These are phyloP conservation scores for California macrophylla DNA, from an alignment of 441 rosid genomes.

Conservation along the genomic window DNA sequence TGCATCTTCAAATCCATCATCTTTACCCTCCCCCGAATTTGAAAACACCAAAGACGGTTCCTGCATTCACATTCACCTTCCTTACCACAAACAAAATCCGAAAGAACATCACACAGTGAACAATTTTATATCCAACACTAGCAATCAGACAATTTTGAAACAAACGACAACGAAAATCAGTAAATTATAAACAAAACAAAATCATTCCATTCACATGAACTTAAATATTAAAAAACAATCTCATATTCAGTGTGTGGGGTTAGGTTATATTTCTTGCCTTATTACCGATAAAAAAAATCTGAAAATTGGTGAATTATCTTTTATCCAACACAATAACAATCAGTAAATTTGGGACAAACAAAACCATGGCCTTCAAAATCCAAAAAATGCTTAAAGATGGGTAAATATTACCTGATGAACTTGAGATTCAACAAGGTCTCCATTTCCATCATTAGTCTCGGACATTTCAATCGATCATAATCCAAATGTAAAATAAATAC, in stretches of 20 bases:
- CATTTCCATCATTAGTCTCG: not conserved
- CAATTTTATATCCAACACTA: not conserved
- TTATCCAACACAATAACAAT: not conserved
- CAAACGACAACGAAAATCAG: not conserved
- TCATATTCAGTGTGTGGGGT: no score
- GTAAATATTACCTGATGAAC: not conserved
- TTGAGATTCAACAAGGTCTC: not conserved
- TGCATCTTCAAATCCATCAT: conserved; percentile 87
- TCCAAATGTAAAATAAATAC: not conserved
- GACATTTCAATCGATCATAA: conserved; percentile 1
- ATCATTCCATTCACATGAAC: not conserved
- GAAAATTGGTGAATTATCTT: not conserved
- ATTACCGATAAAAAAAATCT: no score
- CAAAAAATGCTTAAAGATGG: not conserved
- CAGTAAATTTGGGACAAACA: not conserved
- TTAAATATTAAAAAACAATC: no score
- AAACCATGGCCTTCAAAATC: not conserved
- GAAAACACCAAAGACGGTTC: not conserved
- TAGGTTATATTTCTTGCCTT: no score
- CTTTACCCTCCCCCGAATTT: conserved; percentile 27
- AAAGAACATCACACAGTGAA: not conserved
- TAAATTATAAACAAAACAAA: not conserved
- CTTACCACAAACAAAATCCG: not conserved
- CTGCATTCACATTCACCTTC: conserved; percentile 2
- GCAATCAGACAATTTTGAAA: not conserved